Evolutionary conservation across 2,329 filamentous ascomycete species (phyloP).

Genomic region (Conoideocrella luteorostrata): DNA sequence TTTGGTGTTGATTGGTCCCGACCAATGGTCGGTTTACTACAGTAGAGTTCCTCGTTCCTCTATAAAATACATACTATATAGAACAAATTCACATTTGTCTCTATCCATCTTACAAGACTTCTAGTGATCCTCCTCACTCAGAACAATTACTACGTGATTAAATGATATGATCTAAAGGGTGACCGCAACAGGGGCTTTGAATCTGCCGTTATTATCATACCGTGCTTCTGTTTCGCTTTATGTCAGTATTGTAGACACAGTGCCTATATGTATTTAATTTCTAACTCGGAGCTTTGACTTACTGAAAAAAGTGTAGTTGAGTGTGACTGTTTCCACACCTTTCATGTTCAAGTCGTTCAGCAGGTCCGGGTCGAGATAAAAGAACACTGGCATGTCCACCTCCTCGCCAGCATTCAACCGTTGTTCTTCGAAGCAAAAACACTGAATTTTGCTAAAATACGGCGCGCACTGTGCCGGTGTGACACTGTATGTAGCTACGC

Average conservation of each 20-base stretch:
- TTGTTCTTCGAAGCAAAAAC: constrained; percentile 98
- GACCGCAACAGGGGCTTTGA: constrained; percentile 29
- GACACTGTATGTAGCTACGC: constrained; percentile 95
- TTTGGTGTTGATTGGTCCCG: too few species aligned
- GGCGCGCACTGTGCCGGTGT: constrained; percentile 92
- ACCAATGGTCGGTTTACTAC: too few species aligned
- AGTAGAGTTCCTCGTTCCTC: neutral
- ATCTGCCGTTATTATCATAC: constrained; percentile 40
- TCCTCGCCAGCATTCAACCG: constrained; percentile 90
- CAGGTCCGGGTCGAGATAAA: constrained; percentile 96
- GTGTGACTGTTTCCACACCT: constrained; percentile 87
- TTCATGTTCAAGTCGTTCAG: constrained; percentile 88
- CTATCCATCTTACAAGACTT: neutral
- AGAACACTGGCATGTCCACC: constrained; percentile 99
- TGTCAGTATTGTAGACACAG: neutral
- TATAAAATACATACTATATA: neutral
- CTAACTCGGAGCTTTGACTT: too few species aligned
- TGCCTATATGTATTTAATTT: too few species aligned
- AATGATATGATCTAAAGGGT: constrained; percentile 11
- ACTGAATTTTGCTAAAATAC: constrained; percentile 99
- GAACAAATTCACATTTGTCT: neutral
- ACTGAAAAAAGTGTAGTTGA: constrained; percentile 99
- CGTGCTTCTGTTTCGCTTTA: constrained; percentile 31
- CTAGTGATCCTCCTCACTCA: too few species aligned
- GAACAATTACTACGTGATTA: too few species aligned